A percentile compares a stretch with the other conserved stretches of the same genome.
phyloP scores from a whole-genome alignment of 202 grass and related monocot species.

The Alloteropsis angusta region DNA sequence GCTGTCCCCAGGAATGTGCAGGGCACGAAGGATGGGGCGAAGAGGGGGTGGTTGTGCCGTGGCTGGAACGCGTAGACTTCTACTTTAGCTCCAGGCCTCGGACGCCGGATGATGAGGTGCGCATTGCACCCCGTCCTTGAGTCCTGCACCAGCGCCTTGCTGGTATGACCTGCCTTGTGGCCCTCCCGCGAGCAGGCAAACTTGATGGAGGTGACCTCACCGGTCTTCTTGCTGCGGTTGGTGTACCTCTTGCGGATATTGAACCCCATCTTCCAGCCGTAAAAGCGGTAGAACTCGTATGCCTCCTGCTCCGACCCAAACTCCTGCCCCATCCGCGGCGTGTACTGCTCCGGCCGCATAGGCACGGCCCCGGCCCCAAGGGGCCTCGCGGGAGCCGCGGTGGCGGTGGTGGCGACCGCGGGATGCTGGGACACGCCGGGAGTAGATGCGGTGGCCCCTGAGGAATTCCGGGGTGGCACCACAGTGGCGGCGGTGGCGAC shows the following conservation, averaged over 20 bases:
- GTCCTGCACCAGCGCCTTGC: conserved; percentile 18
- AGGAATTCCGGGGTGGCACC: too few relatives aligned
- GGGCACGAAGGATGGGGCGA: conserved; percentile 18
- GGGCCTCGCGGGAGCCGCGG: not conserved
- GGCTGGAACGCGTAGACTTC: conserved; percentile 45
- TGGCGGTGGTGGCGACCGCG: not conserved
- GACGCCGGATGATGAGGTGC: conserved; percentile 47
- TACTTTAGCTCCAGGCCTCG: conserved; percentile 30
- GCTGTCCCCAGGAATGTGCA: not conserved
- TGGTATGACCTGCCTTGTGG: conserved; percentile 15
- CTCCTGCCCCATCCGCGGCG: conserved; percentile 39
- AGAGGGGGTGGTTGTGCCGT: conserved; percentile 56
- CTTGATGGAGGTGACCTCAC: conserved; percentile 56
- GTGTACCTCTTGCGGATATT: conserved; percentile 46
- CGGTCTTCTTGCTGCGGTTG: conserved; percentile 53
- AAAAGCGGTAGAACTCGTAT: conserved; percentile 50
- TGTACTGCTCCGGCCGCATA: conserved; percentile 11
- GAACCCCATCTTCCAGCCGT: conserved; percentile 56
- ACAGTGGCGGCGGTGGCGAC: too few relatives aligned
- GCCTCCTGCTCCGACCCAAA: conserved; percentile 50
- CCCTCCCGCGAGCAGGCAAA: conserved; percentile 54
- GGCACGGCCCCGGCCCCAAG: not conserved
- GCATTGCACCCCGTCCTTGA: conserved; percentile 60
- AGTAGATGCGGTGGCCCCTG: not conserved
- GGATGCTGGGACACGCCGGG: not conserved